These are phyloP conservation scores for Phialocephala subalpina DNA, from an alignment of 2,329 filamentous ascomycete genomes.

Conservation along the genomic window DNA sequence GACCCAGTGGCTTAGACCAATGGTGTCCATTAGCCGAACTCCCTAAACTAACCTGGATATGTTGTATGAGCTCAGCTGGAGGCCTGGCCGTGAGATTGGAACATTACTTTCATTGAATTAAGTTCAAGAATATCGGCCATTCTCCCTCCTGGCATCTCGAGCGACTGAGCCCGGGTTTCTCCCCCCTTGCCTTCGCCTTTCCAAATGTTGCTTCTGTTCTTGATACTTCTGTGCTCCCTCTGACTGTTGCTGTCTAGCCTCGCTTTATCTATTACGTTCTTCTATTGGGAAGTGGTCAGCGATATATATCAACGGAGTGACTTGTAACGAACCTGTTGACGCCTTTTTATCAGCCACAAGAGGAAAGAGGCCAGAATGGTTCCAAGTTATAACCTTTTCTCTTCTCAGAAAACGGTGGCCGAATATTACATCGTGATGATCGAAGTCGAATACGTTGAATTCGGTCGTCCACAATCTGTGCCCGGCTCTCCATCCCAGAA, in stretches of 20 bases:
- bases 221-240: background rate
- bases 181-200: too few relatives aligned
- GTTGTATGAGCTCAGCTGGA: too few relatives aligned
- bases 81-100: too few relatives aligned
- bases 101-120: too few relatives aligned
- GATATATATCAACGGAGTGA: background rate
- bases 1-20: too few relatives aligned
- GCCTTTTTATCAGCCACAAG: background rate
- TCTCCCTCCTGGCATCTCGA: too few relatives aligned
- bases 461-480: background rate
- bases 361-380: background rate
- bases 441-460: background rate
- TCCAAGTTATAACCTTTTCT: background rate
- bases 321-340: background rate
- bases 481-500: background rate
- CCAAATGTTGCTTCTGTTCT: background rate
- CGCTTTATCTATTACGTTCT: background rate
- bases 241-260: background rate
- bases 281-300: too few relatives aligned
- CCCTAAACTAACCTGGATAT: too few relatives aligned
- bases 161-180: too few relatives aligned
- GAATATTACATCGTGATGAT: background rate
- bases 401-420: background rate
- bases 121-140: too few relatives aligned
- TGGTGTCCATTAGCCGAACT: too few relatives aligned